Evolutionary conservation across 1,284 basidiomycete genomes (phyloP).

Genomic region (Microbotryomycetes sp.): DNA sequence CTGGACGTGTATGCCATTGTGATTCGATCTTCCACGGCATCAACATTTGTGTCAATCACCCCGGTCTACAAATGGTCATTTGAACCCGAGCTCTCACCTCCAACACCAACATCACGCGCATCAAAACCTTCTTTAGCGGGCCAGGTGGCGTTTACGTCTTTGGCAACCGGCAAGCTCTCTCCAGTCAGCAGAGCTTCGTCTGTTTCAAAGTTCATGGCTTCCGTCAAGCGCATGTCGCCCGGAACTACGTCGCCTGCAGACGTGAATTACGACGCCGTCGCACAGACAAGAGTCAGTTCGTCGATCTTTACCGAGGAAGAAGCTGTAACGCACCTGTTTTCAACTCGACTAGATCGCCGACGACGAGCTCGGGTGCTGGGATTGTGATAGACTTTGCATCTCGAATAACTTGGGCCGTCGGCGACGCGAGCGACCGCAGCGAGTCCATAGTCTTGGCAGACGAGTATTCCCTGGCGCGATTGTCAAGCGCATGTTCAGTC

Average conservation of each 20-base stretch:
- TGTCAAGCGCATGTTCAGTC: background rate
- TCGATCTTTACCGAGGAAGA: too few species aligned
- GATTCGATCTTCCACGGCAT: slow-evolving; percentile 50
- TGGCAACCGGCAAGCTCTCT: slow-evolving; percentile 57
- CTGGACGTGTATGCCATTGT: slow-evolving; percentile 57
- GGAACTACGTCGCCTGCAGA: slow-evolving; percentile 52
- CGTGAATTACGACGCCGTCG: background rate
- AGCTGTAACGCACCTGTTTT: slow-evolving; percentile 17
- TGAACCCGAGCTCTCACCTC: slow-evolving; percentile 10
- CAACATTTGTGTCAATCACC: background rate
- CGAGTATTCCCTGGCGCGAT: slow-evolving; percentile 44
- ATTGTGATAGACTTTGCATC: slow-evolving; percentile 49
- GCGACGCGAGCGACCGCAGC: slow-evolving; percentile 53
- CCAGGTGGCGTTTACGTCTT: slow-evolving; percentile 46
- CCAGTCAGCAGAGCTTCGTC: slow-evolving; percentile 66
- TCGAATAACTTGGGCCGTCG: slow-evolving; percentile 56
- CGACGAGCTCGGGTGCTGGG: slow-evolving; percentile 55
- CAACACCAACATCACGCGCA: slow-evolving; percentile 40
- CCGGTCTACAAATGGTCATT: slow-evolving; percentile 8
- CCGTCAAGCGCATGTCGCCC: slow-evolving; percentile 50
- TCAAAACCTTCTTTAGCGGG: slow-evolving; percentile 35
- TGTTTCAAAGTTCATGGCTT: slow-evolving; percentile 49
- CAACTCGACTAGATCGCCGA: slow-evolving; percentile 43
- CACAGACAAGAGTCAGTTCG: too few species aligned
- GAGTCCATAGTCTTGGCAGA: slow-evolving; percentile 56